Evolutionary conservation across 2,329 filamentous ascomycete species (phyloP).

Genomic region (Verticillium nonalfalfae): DNA sequence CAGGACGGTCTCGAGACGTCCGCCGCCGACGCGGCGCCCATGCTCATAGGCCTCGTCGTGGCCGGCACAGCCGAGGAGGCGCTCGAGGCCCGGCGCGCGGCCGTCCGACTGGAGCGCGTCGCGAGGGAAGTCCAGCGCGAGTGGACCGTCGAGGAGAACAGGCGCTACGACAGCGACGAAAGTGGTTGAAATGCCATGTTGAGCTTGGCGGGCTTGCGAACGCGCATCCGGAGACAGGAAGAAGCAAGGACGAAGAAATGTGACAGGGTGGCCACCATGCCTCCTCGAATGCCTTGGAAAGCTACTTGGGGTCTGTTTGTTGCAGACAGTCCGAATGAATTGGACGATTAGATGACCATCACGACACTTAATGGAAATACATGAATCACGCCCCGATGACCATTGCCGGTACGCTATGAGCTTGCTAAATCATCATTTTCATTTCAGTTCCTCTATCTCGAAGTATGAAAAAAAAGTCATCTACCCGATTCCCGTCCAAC

Average conservation of each 20-base stretch:
- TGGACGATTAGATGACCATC: background rate
- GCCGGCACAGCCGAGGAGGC: slow-evolving; percentile 40
- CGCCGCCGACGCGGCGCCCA: slow-evolving; percentile 32
- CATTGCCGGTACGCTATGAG: background rate
- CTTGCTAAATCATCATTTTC: slow-evolving; percentile 10
- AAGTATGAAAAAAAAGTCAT: slow-evolving; percentile 6
- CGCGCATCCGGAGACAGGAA: too few species aligned
- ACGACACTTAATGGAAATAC: background rate
- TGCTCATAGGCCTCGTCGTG: slow-evolving; percentile 49
- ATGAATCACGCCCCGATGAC: background rate
- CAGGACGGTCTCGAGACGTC: slow-evolving; percentile 12
- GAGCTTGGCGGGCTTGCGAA: background rate
- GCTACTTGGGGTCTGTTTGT: background rate
- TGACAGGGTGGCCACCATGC: background rate
- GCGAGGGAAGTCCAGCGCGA: slow-evolving; percentile 48
- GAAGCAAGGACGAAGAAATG: background rate
- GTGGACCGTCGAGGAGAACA: slow-evolving; percentile 33
- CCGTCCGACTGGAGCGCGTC: slow-evolving; percentile 45
- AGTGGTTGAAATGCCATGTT: background rate
- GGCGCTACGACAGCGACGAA: slow-evolving; percentile 2
- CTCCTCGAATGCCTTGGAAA: background rate
- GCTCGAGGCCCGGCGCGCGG: slow-evolving; percentile 45
- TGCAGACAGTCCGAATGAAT: background rate
- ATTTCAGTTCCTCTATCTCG: slow-evolving; percentile 10
- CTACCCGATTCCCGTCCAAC: slow-evolving; percentile 10